Conservation (phyloP, 2,329 filamentous ascomycete species). For the Exophiala lecanii-corni region DNA sequence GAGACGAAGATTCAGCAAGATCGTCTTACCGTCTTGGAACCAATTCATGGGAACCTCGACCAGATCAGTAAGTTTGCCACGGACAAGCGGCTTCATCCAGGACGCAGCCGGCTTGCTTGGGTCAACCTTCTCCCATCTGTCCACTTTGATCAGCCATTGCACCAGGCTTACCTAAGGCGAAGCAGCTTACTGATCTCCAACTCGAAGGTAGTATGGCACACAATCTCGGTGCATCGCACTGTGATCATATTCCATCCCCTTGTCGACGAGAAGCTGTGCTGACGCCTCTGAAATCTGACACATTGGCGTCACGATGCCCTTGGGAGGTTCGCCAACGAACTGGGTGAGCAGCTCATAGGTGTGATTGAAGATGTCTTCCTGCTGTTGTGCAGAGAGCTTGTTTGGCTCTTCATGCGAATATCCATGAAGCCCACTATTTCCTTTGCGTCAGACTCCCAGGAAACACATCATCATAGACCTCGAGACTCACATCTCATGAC, state of each 20-base stretch:
- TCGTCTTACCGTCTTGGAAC: constrained; percentile 39
- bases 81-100: constrained; percentile 48
- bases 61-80: constrained; percentile 36
- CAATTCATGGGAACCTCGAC: constrained; percentile 42
- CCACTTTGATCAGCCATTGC: constrained; percentile 40
- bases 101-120: constrained; percentile 37
- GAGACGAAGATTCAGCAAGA: constrained; percentile 31
- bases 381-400: constrained; percentile 69
- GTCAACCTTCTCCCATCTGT: constrained; percentile 41
- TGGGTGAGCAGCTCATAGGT: constrained; percentile 67
- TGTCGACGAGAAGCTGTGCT: constrained; percentile 41
- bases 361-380: constrained; percentile 74
- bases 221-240: constrained; percentile 46
- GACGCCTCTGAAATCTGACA: constrained; percentile 69
- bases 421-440: constrained; percentile 57
- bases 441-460: background rate
- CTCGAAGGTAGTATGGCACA: constrained; percentile 14
- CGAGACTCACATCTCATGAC: constrained; percentile 51
- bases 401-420: constrained; percentile 70
- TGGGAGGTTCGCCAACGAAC: constrained; percentile 64
- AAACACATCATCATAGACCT: background rate
- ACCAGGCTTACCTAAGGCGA: constrained; percentile 41
- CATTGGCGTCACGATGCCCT: constrained; percentile 68
- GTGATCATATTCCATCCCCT: constrained; percentile 42
- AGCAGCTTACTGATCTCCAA: constrained; percentile 25